phyloP scores from a whole-genome alignment of 208 protist species.

The Porcisia hertigi region DNA sequence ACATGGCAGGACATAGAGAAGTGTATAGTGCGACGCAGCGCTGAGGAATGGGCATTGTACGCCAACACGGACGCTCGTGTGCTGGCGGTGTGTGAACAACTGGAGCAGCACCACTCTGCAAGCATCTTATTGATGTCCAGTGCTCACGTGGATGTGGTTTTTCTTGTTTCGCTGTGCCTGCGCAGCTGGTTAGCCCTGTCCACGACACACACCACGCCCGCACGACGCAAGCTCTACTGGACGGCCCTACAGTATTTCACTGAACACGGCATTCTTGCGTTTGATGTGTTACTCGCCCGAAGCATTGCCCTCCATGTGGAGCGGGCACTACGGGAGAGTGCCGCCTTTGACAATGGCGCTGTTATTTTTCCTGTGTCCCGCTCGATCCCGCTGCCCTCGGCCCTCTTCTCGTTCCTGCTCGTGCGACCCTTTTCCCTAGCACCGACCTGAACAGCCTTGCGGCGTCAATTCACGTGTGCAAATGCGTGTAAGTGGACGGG shows the following conservation, averaged over 20 bases:
- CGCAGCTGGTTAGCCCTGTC: slow-evolving; percentile 43
- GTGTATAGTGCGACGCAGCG: slow-evolving; percentile 19
- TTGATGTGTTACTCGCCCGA: slow-evolving; percentile 31
- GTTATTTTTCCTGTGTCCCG: slow-evolving; percentile 20
- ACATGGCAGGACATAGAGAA: slow-evolving; percentile 8
- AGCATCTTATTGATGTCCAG: slow-evolving; percentile 15
- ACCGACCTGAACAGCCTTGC: not conserved
- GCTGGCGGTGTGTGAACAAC: slow-evolving; percentile 14
- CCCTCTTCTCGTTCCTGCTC: slow-evolving; percentile 33
- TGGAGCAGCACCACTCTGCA: slow-evolving; percentile 10
- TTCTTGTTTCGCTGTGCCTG: slow-evolving; percentile 49
- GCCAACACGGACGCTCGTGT: slow-evolving; percentile 10
- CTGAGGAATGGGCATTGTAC: slow-evolving; percentile 30
- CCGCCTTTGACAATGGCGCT: slow-evolving; percentile 7
- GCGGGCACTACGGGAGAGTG: slow-evolving; percentile 19
- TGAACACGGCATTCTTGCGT: slow-evolving; percentile 21
- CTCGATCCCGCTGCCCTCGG: slow-evolving; percentile 29
- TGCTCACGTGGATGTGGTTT: slow-evolving; percentile 46
- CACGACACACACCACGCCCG: slow-evolving; percentile 20
- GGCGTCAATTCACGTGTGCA: not conserved
- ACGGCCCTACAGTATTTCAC: slow-evolving; percentile 31
- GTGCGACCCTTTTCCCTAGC: slow-evolving; percentile 33
- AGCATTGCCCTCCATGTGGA: slow-evolving; percentile 32
- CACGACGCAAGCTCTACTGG: slow-evolving; percentile 26
- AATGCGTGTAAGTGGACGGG: not conserved